Percentiles rank a stretch among this genome's conserved stretches.
Conservation (phyloP, 2,329 filamentous ascomycete species). For the Neocucurbitaria cava region DNA sequence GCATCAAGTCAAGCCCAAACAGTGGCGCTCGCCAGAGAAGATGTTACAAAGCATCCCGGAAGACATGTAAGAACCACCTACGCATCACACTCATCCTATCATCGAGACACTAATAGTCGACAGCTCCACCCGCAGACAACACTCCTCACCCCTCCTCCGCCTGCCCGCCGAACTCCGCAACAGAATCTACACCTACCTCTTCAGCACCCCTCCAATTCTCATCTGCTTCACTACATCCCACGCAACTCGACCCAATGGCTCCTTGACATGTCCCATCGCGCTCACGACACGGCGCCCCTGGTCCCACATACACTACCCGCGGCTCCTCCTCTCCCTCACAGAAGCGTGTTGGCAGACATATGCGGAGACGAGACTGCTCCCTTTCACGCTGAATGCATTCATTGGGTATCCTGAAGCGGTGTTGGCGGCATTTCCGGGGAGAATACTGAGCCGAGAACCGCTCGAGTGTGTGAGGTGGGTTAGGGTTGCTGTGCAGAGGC, state of each 20-base stretch:
- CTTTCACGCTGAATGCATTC: constrained; percentile 8
- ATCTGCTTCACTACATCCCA: background rate
- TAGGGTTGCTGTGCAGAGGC: background rate
- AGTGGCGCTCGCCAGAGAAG: background rate
- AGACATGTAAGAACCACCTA: background rate
- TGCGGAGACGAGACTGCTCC: constrained; percentile 3
- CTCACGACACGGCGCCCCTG: background rate
- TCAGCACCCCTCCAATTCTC: background rate
- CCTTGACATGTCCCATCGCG: background rate
- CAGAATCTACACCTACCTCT: constrained; percentile 5
- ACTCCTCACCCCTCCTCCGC: constrained; percentile 15
- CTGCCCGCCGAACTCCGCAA: constrained; percentile 17
- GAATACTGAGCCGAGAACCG: background rate
- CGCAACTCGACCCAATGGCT: background rate
- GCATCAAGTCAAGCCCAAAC: background rate
- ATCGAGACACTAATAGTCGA: background rate
- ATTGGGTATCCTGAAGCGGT: constrained; percentile 1
- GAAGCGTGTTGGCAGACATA: constrained; percentile 6
- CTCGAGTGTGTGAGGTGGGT: background rate
- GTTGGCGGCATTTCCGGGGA: background rate
- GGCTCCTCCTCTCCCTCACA: background rate
- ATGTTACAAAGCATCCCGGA: background rate
- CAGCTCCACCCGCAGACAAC: constrained; percentile 1
- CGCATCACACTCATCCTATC: too few species aligned
- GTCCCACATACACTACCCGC: background rate